Conservation (phyloP, 352 stramenopile genomes). For the Achlya hypogyna region DNA sequence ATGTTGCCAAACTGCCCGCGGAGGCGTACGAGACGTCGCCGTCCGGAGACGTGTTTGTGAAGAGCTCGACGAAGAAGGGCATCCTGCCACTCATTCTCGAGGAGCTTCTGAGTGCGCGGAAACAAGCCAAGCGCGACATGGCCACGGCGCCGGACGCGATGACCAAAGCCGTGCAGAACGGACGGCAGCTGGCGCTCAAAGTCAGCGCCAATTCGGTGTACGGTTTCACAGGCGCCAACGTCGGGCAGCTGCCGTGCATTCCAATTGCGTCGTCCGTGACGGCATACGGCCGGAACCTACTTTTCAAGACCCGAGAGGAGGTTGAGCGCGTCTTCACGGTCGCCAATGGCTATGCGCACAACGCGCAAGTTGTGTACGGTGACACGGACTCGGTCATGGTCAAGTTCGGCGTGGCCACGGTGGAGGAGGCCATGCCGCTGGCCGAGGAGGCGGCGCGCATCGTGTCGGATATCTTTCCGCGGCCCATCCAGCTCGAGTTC, state of each 20-base stretch:
- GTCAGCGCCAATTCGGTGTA: constrained; percentile 99
- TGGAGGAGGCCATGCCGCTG: constrained; percentile 97
- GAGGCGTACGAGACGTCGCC: constrained; percentile 89
- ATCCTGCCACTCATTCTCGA: constrained; percentile 98
- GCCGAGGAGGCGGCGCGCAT: constrained; percentile 92
- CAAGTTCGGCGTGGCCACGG: constrained; percentile 95
- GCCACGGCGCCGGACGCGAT: constrained; percentile 97
- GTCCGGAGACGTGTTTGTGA: constrained; percentile 95
- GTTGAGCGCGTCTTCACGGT: constrained; percentile 96
- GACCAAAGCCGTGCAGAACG: constrained; percentile 99
- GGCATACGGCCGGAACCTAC: constrained; percentile 94
- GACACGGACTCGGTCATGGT: constrained; percentile 99
- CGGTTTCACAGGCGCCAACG: constrained; percentile 98
- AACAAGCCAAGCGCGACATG: constrained; percentile 99
- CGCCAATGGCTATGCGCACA: constrained; percentile 86
- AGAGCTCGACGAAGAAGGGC: constrained; percentile 91
- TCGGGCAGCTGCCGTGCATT: constrained; percentile 97
- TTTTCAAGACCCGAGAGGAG: constrained; percentile 95
- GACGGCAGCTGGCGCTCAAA: constrained; percentile 94
- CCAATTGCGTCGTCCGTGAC: constrained; percentile 97
- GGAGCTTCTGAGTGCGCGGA: constrained; percentile 94
- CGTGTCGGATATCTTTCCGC: constrained; percentile 95
- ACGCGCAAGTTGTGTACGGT: constrained; percentile 98
- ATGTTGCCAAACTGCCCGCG: constrained; percentile 51
- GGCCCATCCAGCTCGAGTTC: constrained; percentile 98